These are phyloP conservation scores for Knufia fluminis DNA, from an alignment of 2,329 filamentous ascomycete genomes.

Conservation along the genomic window DNA sequence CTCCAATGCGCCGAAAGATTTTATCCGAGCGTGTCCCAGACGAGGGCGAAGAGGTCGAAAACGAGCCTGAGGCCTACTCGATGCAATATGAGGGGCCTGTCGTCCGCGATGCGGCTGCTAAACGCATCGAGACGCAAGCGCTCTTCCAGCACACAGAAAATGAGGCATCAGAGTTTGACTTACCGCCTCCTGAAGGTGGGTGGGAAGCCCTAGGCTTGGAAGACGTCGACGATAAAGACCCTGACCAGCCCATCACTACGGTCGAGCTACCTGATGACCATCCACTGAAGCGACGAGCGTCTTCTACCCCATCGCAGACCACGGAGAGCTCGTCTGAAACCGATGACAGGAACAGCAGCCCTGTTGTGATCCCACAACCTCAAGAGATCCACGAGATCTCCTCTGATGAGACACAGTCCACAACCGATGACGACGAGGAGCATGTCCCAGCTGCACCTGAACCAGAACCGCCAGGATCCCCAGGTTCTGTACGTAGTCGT, in stretches of 20 bases:
- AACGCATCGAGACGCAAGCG: constrained; percentile 11
- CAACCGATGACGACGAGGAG: neutral
- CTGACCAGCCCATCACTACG: neutral
- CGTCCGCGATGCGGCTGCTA: constrained; percentile 5
- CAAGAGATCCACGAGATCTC: neutral
- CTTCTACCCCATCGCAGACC: neutral
- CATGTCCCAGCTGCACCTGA: neutral
- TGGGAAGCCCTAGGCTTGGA: constrained; percentile 19
- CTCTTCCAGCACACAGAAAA: constrained; percentile 11
- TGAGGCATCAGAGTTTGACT: constrained; percentile 13
- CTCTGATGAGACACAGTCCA: neutral
- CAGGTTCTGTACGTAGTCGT: neutral
- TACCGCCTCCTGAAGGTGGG: constrained; percentile 24
- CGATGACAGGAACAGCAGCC: neutral
- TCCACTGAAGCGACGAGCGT: neutral
- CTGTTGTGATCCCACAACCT: neutral
- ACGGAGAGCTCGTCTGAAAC: neutral
- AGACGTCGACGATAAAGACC: neutral
- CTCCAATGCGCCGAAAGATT: neutral
- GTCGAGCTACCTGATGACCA: neutral
- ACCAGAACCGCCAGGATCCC: neutral
- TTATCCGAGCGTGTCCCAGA: neutral
- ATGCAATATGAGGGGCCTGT: constrained; percentile 13
- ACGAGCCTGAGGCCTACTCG: constrained; percentile 7
- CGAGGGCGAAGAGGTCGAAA: neutral